Evolutionary conservation across 2,329 filamentous ascomycete species (phyloP).

Genomic region (Beauveria sp.): DNA sequence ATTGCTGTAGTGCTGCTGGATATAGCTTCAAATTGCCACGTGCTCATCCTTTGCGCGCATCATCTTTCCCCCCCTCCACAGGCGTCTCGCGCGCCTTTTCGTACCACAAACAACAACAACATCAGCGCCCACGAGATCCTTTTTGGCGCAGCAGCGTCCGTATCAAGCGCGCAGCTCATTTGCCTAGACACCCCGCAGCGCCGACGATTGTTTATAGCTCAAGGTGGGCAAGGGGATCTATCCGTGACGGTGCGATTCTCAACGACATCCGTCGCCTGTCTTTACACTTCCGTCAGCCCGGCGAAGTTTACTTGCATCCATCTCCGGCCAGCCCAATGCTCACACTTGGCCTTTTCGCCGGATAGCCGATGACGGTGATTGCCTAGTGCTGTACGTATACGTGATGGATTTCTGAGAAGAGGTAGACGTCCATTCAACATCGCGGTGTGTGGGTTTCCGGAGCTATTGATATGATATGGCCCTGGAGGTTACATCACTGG

Average conservation of each 20-base stretch:
- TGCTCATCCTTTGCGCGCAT: background rate
- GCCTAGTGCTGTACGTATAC: no score
- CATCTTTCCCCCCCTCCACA: background rate
- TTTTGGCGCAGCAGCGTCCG: background rate
- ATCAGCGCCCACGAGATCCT: background rate
- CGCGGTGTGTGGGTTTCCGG: background rate
- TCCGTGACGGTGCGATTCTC: background rate
- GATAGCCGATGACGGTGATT: no score
- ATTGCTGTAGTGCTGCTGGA: background rate
- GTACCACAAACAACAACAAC: background rate
- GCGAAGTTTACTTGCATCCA: slow-evolving; percentile 1
- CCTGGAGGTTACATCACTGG: no score
- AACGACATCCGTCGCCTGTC: background rate
- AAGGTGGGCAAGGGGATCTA: background rate
- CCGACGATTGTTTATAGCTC: background rate
- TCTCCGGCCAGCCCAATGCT: background rate
- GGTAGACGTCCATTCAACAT: background rate
- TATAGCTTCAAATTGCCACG: background rate
- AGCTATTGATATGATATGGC: no score
- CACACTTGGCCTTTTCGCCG: background rate
- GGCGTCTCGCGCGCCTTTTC: background rate
- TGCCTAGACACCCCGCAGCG: background rate
- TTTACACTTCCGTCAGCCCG: no score
- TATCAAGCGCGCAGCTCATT: background rate
- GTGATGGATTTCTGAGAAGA: background rate